A percentile compares a stretch with the other conserved stretches of the same genome.
Evolutionary conservation across 2,329 filamentous ascomycete genomes (phyloP).

Genomic region (Phialophora verrucosa): DNA sequence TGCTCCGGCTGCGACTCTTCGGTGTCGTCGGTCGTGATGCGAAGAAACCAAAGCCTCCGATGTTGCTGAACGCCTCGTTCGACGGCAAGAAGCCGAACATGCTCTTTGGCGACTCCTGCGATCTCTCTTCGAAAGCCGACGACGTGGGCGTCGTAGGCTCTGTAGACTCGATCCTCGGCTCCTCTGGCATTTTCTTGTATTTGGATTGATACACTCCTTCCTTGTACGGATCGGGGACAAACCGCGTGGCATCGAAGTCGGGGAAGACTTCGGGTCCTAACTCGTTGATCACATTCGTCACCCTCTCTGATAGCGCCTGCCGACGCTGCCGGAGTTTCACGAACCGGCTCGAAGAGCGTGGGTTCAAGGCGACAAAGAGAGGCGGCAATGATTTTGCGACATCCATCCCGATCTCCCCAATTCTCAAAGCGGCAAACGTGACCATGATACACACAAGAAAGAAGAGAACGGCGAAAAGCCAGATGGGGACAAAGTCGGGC

Average conservation of each 20-base stretch:
- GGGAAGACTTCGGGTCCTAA: slow-evolving; percentile 95
- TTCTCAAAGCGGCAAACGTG: slow-evolving; percentile 90
- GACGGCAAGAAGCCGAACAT: slow-evolving; percentile 64
- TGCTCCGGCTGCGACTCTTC: slow-evolving; percentile 72
- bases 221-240: slow-evolving; percentile 63
- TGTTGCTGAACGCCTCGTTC: slow-evolving; percentile 93
- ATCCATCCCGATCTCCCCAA: slow-evolving; percentile 98
- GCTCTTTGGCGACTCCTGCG: slow-evolving; percentile 37
- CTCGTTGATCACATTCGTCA: slow-evolving; percentile 92
- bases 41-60: slow-evolving; percentile 86
- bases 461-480: slow-evolving; percentile 74
- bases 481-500: slow-evolving; percentile 79
- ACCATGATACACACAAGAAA: slow-evolving; percentile 83
- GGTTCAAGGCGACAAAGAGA: slow-evolving; percentile 81
- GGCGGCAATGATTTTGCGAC: slow-evolving; percentile 94
- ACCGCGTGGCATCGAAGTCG: slow-evolving; percentile 83
- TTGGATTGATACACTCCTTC: slow-evolving; percentile 42
- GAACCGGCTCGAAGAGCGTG: slow-evolving; percentile 82
- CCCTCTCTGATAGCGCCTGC: slow-evolving; percentile 75
- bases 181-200: slow-evolving; percentile 37
- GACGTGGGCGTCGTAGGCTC: slow-evolving; percentile 39
- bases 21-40: slow-evolving; percentile 84
- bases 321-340: slow-evolving; percentile 75
- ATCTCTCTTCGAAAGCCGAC: slow-evolving; percentile 40
- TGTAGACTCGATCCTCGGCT: slow-evolving; percentile 44